A percentile compares a stretch with the other conserved stretches of the same genome.
Conservation (phyloP, 768 basidiomycete species). For the Termitomyces bulborhizus region DNA sequence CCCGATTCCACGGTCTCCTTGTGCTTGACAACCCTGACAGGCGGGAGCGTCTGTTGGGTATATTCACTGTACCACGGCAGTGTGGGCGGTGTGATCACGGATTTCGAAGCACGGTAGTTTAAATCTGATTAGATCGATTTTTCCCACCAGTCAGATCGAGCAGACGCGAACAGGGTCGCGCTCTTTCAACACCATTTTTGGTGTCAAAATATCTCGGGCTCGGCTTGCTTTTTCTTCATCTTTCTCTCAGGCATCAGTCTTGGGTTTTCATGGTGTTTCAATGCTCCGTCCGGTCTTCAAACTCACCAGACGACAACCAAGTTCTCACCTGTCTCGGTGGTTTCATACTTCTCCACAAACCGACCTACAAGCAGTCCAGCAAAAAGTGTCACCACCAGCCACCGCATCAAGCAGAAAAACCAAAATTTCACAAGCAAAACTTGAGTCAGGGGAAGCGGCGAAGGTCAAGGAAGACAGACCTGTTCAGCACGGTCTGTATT, state of each 20-base stretch:
- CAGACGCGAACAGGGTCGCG: background rate
- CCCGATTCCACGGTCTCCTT: background rate
- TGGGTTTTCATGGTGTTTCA: conserved; percentile 15
- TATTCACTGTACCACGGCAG: too few species aligned
- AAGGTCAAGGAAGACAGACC: conserved; percentile 1
- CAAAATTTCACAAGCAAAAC: background rate
- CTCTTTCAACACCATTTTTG: background rate
- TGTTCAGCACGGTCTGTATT: conserved; percentile 9
- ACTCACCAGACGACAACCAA: conserved; percentile 16
- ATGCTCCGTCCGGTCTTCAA: conserved; percentile 17
- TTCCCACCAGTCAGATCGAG: background rate
- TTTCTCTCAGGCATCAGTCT: background rate
- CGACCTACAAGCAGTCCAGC: conserved; percentile 15
- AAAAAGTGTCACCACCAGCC: conserved; percentile 7
- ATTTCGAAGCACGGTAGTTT: too few species aligned
- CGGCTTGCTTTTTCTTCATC: background rate
- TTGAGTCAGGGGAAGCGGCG: conserved; percentile 1
- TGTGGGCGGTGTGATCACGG: too few species aligned
- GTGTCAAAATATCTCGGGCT: background rate
- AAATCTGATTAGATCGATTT: conserved; percentile 15
- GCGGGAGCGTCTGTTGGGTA: background rate
- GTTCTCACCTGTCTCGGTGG: conserved; percentile 25
- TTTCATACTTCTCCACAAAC: conserved; percentile 21
- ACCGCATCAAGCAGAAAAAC: conserved; percentile 1
- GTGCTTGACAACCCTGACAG: background rate